These are phyloP conservation scores for Immersiella caudata DNA, from an alignment of 495 filamentous ascomycete genomes.

Conservation along the genomic window DNA sequence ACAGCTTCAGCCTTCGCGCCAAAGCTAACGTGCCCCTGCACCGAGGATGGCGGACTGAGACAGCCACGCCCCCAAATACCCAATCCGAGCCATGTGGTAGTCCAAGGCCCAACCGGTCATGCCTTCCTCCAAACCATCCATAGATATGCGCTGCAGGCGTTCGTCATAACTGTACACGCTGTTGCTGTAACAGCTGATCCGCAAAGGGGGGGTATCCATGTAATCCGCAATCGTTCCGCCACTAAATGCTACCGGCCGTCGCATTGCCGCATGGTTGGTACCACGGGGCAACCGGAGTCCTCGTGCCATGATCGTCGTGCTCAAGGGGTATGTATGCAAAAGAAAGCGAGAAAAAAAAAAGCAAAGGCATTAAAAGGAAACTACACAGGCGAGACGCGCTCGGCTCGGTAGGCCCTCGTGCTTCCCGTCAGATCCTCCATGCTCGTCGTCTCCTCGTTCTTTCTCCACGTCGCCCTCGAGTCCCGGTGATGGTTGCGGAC, in stretches of 20 bases:
- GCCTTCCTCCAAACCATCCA: neutral
- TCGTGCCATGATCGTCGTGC: neutral
- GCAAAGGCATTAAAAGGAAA: neutral
- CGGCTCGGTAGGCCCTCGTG: constrained; percentile 15
- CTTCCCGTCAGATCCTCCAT: constrained; percentile 29
- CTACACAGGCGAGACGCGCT: constrained; percentile 18
- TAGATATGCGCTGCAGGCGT: neutral
- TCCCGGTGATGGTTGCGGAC: neutral
- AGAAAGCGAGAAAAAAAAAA: constrained; percentile 2
- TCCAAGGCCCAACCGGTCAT: neutral
- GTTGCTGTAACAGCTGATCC: neutral
- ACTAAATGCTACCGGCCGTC: neutral
- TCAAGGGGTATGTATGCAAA: neutral
- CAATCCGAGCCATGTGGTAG: neutral
- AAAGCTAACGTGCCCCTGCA: no score
- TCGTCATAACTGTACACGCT: neutral
- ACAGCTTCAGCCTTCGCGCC: no score
- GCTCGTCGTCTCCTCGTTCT: constrained; percentile 26
- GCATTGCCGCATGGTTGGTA: neutral
- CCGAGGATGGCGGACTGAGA: no score
- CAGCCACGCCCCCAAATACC: neutral
- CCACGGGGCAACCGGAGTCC: neutral
- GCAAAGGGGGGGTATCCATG: neutral
- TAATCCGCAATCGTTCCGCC: neutral
- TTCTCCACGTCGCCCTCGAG: constrained; percentile 12